Evolutionary conservation across 768 basidiomycete species (phyloP).

Genomic region (Calocera viscosa): DNA sequence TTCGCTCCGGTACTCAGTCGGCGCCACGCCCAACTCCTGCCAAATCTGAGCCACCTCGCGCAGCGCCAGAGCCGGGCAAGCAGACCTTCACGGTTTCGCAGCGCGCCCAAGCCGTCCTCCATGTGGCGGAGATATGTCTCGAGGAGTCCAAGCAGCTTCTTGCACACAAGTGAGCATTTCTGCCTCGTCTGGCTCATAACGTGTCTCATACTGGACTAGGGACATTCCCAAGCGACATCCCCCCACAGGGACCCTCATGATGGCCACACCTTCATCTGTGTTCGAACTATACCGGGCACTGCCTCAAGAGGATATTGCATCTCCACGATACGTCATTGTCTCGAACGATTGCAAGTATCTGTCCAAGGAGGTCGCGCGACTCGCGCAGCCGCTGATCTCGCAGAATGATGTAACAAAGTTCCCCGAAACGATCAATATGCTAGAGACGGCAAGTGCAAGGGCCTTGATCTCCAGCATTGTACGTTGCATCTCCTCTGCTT

Average conservation of each 20-base stretch:
- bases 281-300: slow-evolving; percentile 73
- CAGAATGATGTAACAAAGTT: slow-evolving; percentile 14
- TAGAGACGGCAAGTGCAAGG: slow-evolving; percentile 37
- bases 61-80: slow-evolving; percentile 14
- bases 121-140: slow-evolving; percentile 48
- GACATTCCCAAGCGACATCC: slow-evolving; percentile 33
- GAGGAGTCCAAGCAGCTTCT: slow-evolving; percentile 55
- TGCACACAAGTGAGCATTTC: slow-evolving; percentile 32
- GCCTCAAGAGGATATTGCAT: slow-evolving; percentile 31
- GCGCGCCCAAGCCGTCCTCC: slow-evolving; percentile 41
- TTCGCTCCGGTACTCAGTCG: background rate
- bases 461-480: slow-evolving; percentile 13
- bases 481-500: slow-evolving; percentile 9
- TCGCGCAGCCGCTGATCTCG: slow-evolving; percentile 23
- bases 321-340: slow-evolving; percentile 21
- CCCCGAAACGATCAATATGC: slow-evolving; percentile 32
- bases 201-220: slow-evolving; percentile 13
- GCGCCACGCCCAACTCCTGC: background rate
- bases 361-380: slow-evolving; percentile 32
- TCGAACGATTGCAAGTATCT: slow-evolving; percentile 74
- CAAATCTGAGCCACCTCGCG: background rate
- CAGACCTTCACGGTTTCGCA: slow-evolving; percentile 52
- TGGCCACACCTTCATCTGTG: slow-evolving; percentile 48
- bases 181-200: background rate
- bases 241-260: slow-evolving; percentile 41